phyloP scores from a whole-genome alignment of 345 rosid species.

The Boechera stricta region DNA sequence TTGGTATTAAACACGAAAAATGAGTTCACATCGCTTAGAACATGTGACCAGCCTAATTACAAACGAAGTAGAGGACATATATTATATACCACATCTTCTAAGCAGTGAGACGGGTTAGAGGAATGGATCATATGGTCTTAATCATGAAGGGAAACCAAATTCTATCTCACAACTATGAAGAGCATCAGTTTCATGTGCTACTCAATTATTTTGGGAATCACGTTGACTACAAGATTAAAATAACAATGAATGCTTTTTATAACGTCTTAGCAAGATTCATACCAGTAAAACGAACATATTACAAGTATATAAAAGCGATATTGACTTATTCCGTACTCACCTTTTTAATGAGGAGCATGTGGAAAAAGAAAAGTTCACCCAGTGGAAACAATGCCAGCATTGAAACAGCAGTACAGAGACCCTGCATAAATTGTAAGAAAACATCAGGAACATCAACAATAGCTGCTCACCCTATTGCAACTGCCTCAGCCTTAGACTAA shows the following conservation, averaged over 20 bases:
- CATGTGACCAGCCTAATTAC: slow-evolving; percentile 3
- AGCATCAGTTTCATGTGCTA: slow-evolving; percentile 9
- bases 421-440: slow-evolving; percentile 52
- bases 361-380: slow-evolving; percentile 98
- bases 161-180: slow-evolving; percentile 12
- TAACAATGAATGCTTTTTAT: background rate
- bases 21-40: background rate
- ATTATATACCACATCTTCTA: background rate
- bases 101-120: background rate
- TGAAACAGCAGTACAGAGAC: slow-evolving; percentile 87
- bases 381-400: slow-evolving; percentile 87
- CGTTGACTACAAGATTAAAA: background rate
- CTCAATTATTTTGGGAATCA: background rate
- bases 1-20: background rate
- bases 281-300: background rate
- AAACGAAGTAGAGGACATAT: background rate
- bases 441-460: slow-evolving; percentile 26
- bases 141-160: background rate
- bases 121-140: slow-evolving; percentile 8
- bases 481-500: slow-evolving; percentile 3
- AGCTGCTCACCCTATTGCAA: slow-evolving; percentile 30
- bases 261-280: background rate
- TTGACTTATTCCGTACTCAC: slow-evolving; percentile 46
- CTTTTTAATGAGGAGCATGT: slow-evolving; percentile 90
- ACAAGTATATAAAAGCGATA: background rate